phyloP scores from a whole-genome alignment of 805 yeast species.

The Candida hungchunana region DNA sequence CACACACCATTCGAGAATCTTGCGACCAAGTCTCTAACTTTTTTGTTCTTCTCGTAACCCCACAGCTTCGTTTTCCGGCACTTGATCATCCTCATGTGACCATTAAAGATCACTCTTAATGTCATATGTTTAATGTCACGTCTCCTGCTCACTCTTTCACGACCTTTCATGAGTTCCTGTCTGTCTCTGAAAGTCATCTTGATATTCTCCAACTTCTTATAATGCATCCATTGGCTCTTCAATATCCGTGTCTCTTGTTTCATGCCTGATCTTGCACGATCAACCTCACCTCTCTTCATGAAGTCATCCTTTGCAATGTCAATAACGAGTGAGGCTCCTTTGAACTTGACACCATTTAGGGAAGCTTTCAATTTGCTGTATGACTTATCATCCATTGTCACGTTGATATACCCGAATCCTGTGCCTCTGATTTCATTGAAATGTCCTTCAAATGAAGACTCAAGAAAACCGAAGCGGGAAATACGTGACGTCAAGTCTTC shows the following conservation, averaged over 20 bases:
- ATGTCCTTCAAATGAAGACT: constrained; percentile 49
- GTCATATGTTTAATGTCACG: constrained; percentile 51
- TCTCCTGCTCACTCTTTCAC: constrained; percentile 56
- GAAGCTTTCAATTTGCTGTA: constrained; percentile 48
- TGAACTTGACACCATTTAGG: constrained; percentile 68
- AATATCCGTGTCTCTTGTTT: constrained; percentile 31
- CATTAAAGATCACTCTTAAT: constrained; percentile 58
- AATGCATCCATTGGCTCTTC: constrained; percentile 36
- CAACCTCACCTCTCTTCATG: constrained; percentile 42
- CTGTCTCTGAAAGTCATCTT: constrained; percentile 39
- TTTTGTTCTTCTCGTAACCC: constrained; percentile 78
- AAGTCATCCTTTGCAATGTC: constrained; percentile 59
- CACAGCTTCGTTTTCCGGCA: constrained; percentile 77
- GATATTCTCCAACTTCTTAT: constrained; percentile 35
- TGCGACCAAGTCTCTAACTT: constrained; percentile 57
- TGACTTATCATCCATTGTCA: constrained; percentile 44
- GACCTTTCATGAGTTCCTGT: constrained; percentile 47
- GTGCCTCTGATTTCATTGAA: constrained; percentile 36
- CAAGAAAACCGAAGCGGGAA: constrained; percentile 55
- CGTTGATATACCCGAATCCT: constrained; percentile 61
- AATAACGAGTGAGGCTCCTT: constrained; percentile 64
- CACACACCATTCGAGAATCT: constrained; percentile 63
- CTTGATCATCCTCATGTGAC: constrained; percentile 50
- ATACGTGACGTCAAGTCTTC: constrained; percentile 52
- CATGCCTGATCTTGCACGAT: constrained; percentile 32